Conservation (phyloP, 1,284 basidiomycete genomes). For the Gymnopus androsaceus region DNA sequence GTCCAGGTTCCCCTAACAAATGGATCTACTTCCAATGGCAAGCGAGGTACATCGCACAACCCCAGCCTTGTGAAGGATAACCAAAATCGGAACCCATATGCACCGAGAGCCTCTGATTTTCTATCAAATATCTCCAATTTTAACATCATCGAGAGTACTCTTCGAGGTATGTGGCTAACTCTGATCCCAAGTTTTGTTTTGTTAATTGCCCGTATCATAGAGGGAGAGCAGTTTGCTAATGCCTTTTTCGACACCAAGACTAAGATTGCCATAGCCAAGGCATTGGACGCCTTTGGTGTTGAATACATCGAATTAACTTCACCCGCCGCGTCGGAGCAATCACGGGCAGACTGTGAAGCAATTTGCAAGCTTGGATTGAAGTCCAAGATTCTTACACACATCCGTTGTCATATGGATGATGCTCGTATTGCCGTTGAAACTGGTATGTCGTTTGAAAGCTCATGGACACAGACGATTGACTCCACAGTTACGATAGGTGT, state of each 20-base stretch:
- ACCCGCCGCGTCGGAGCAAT: conserved; percentile 97
- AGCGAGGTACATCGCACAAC: conserved; percentile 41
- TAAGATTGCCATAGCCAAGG: conserved; percentile 99
- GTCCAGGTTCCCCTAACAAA: conserved; percentile 63
- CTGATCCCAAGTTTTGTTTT: conserved; percentile 5
- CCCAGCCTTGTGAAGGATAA: conserved; percentile 34
- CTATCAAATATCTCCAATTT: conserved; percentile 91
- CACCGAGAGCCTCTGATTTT: conserved; percentile 87
- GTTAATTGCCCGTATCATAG: conserved; percentile 40
- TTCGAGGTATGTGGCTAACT: conserved; percentile 67
- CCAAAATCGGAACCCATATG: conserved; percentile 77
- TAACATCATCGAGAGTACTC: conserved; percentile 96
- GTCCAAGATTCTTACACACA: conserved; percentile 98
- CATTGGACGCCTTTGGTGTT: conserved; percentile 96
- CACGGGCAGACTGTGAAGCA: conserved; percentile 91
- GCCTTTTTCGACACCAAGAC: conserved; percentile 99
- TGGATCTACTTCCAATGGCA: conserved; percentile 40
- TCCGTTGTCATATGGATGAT: conserved; percentile 99
- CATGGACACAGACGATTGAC: background rate
- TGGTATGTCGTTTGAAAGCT: conserved; percentile 49
- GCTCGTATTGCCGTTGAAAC: conserved; percentile 98
- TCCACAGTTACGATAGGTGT: conserved; percentile 61
- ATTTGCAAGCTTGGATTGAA: conserved; percentile 99
- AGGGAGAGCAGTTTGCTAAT: conserved; percentile 99
- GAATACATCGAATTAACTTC: conserved; percentile 99